Base-by-base conservation (phyloP, 805 yeast species). In the Ogataea angusta region DNA sequence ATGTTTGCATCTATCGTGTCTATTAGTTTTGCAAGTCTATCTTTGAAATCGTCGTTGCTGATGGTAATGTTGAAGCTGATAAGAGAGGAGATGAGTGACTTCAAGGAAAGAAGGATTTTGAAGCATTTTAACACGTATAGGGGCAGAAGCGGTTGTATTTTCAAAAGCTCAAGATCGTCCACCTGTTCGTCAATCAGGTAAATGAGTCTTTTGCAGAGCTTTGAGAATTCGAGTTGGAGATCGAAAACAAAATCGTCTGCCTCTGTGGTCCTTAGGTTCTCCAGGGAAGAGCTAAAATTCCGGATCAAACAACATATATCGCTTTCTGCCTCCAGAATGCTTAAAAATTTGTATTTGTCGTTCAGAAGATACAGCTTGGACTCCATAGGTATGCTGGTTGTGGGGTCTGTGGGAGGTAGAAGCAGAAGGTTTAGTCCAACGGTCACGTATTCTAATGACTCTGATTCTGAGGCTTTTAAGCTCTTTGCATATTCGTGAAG, bases 131-230 rank as follows among this genome's bases (percentile, higher is more conserved):
- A 38, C 1, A 54, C 36, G 12, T 57, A 49, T 4, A 56, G 15
- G 9, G 63, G 45, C 3, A 59, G 34, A 37, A 61, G 34, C 4
- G 63, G 59, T 21, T 62, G 57, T 3, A 56, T 41, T 18, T 47
- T 43, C 30, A 40, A 36, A 9, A 49, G 29, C 43, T 60, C 65
- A 23, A 57, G 42, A 42, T 60, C 64, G 38, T 59, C 57, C 9
- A 62, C 18, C 24, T 57, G 60, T 30, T 60, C 63, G 40, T 60
- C 62, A 16, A 63, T 48, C 25, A 54, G 39, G 41, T 51, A 54
- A 13, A 53, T 48, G 5, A 62, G 38, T 32, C 54, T 55, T 45
- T 58, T 63, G 23, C 53, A 42, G 8, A 51, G 23, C 29, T 60
- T 62, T 1, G 56, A 49, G 14, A 63, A 48, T 25, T 60, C 62